These are phyloP conservation scores for Lachnellula arida DNA, from an alignment of 2,329 filamentous ascomycete genomes.

Conservation along the genomic window DNA sequence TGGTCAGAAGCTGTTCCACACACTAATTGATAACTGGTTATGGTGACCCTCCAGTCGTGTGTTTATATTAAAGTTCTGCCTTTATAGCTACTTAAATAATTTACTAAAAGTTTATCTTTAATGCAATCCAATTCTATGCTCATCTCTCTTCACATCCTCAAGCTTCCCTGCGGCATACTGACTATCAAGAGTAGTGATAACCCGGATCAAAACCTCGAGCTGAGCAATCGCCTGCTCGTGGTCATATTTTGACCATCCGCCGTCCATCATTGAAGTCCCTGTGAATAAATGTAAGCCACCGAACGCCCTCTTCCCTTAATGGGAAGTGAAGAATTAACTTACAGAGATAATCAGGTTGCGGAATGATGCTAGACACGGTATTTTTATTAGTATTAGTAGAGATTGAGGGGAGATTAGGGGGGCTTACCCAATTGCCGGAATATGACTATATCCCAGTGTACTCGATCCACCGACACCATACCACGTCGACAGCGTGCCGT, in stretches of 20 bases:
- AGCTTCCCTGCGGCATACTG: neutral
- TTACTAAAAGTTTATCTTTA: too few species aligned
- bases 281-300: too few species aligned
- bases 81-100: too few species aligned
- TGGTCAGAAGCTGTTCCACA: too few species aligned
- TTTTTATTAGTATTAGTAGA: neutral
- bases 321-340: neutral
- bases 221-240: neutral
- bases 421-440: neutral
- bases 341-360: neutral
- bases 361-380: neutral
- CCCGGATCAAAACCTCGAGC: neutral
- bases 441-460: neutral
- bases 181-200: neutral
- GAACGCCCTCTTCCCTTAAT: too few species aligned
- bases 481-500: neutral
- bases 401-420: neutral
- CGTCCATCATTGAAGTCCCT: neutral
- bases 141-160: too few species aligned
- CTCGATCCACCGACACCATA: neutral
- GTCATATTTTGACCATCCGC: neutral
- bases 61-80: too few species aligned
- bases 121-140: too few species aligned
- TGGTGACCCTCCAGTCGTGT: too few species aligned
- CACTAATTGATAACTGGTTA: too few species aligned